Evolutionary conservation across 2,329 filamentous ascomycete genomes (phyloP), one percentile per base, ranked within the genome.

Genomic region (Hymenoscyphus fraxineus): DNA sequence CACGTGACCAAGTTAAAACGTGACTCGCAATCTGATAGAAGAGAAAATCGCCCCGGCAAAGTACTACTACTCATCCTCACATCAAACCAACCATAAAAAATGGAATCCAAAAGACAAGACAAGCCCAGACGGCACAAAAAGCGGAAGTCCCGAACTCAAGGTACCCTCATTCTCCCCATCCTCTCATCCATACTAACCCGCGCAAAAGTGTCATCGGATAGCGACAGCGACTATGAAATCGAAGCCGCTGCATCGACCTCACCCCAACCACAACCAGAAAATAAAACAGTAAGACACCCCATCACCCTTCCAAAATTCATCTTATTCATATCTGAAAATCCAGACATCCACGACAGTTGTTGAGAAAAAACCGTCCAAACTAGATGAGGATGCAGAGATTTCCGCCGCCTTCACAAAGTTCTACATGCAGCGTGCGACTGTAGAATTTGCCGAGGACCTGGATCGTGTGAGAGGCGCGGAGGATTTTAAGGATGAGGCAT

Each of bases 401-500:
- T 61, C 67, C 10, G 63, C 66, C 22, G 68, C 66, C 4, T 92
- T 91, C 76, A 80, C 82, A 9, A 79, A 85, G 10, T 88, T 86
- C 74, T 92, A 92, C 75, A 83, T 93, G 58, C 86, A 89, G 71
- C 86, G 85, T 65, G 80, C 87, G 6, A 91, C 90, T 0, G 79
- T 81, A 60, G 90, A 93, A 74, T 86, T 93, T 63, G 85, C 87
- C 13, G 88, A 92, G 69, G 90, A 93, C 74, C 81, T 93, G 44
- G 87, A 91, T 77, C 86, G 86, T 75, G 80, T 92, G 66, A 85
- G 90, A 68, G 74, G 75, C 47, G 88, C 90, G 10, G 84, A 86
- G 70, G 90, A 93, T 76, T 93, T 92, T 78, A 87, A 85, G 73
- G 79, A 80, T 65, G 85, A 86, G 60, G 84, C 84, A 3, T 81